Base-by-base conservation (phyloP, 2,329 filamentous ascomycete species). In the Amauroascus verrucosus region DNA sequence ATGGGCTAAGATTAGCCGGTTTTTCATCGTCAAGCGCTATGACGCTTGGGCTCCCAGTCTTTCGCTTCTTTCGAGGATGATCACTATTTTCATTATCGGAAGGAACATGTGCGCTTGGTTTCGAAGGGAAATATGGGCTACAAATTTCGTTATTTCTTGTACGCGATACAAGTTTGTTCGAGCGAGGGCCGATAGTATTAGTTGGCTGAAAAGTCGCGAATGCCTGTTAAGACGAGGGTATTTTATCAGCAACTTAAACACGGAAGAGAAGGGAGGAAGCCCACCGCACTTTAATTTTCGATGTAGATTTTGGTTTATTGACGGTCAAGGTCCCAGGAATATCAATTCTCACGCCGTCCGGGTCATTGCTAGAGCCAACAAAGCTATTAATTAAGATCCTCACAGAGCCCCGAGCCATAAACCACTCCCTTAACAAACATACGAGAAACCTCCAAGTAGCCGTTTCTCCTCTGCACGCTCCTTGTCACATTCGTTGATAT, bases 381-480 rank as follows among this genome's bases (percentile, higher is more conserved):
- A 41, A 30, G 43, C 22, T 1, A 24, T 45, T 24, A 50, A 33
- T 33, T 14, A 6, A 33, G 14, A 22, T 13, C 20, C 33, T 48
- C 32, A 24, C 6, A 22, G 4, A 13, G 26, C 13, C n/a, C 24
- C 11, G 5, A 35, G 9, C 8, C 3, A 20, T 8, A 8, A 18
- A 48, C 18, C 2, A 5, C 11, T 5, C 14, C n/a, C n/a, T 35
- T 3, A 28, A 11, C 3, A 9, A 13, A 38, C 46, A 48, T 48
- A 48, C 46, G 43, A 20, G 38, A 45, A 53, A 11, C 48, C 41
- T 33, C 56, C 53, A 16, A 55, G 35, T 11, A 57, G 37, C 32
- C 56, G 55, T 38, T 40, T 47, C 44, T 57, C 56, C 8, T 57
- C 51, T 40, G 54, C 46, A 46, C 30, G 48, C 20, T 55, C 30